These are phyloP conservation scores for Microascus cirrosus DNA, from an alignment of 2,329 filamentous ascomycete genomes.

Conservation along the genomic window DNA sequence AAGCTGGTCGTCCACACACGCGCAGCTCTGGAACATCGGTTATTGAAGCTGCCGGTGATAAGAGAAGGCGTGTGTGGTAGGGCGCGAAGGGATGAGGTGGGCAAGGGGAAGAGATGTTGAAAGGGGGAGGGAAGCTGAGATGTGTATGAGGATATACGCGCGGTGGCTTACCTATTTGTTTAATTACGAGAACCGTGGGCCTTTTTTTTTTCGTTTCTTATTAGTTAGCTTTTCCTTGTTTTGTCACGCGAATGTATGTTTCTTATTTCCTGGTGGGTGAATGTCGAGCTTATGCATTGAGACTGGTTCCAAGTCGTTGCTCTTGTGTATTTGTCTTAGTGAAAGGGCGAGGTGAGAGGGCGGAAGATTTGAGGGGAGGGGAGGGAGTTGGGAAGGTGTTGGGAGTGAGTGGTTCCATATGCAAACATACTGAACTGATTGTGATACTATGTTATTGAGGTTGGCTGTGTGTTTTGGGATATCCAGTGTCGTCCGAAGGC, in stretches of 20 bases:
- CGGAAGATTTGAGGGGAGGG: too few relatives aligned
- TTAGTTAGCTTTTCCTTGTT: not conserved
- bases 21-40: too few relatives aligned
- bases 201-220: constrained; percentile 1
- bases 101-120: not conserved
- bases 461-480: too few relatives aligned
- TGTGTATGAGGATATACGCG: not conserved
- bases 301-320: too few relatives aligned
- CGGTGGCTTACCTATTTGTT: constrained; percentile 9
- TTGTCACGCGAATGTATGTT: not conserved
- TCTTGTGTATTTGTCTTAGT: too few relatives aligned
- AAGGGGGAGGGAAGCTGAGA: constrained; percentile 2
- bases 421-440: too few relatives aligned
- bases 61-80: not conserved
- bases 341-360: too few relatives aligned
- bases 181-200: constrained; percentile 3
- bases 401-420: too few relatives aligned
- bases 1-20: not conserved
- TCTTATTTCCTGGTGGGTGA: not conserved
- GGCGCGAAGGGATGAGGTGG: not conserved
- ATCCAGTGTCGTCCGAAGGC: too few relatives aligned
- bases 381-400: too few relatives aligned
- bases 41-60: not conserved
- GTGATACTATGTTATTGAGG: too few relatives aligned
- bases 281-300: not conserved